These are phyloP conservation scores for Trypanosoma theileri DNA, from an alignment of 208 protist genomes.

Conservation along the genomic window DNA sequence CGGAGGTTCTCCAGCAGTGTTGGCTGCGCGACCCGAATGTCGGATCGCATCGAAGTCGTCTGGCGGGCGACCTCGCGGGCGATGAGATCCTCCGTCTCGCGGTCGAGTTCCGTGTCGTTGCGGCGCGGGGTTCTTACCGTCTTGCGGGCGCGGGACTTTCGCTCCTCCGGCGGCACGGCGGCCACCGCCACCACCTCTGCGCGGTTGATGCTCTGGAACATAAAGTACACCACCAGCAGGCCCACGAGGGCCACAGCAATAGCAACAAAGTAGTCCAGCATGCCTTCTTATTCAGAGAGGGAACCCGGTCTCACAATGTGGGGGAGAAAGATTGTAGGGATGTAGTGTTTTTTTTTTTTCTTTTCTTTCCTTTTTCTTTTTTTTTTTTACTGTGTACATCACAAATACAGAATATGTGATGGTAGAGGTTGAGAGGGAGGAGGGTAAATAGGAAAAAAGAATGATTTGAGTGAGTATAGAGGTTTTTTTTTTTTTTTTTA, in stretches of 20 bases:
- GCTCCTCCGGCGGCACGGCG: not conserved
- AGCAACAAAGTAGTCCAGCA: slow-evolving; percentile 74
- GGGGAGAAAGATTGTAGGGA: too few species aligned
- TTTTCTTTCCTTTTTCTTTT: slow-evolving; percentile 3
- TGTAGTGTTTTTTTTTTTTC: not conserved
- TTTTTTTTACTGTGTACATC: slow-evolving; percentile 19
- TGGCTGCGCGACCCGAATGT: slow-evolving; percentile 50
- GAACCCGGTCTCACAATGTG: too few species aligned
- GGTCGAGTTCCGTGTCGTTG: slow-evolving; percentile 53
- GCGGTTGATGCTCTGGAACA: slow-evolving; percentile 63
- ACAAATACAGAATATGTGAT: too few species aligned
- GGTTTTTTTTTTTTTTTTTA: too few species aligned
- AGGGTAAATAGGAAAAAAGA: slow-evolving; percentile 4
- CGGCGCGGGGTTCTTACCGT: slow-evolving; percentile 25
- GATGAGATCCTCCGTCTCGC: slow-evolving; percentile 67
- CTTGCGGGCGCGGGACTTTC: slow-evolving; percentile 43
- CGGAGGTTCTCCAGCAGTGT: slow-evolving; percentile 47
- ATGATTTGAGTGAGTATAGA: not conserved
- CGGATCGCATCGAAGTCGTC: slow-evolving; percentile 49
- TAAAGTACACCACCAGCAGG: slow-evolving; percentile 64
- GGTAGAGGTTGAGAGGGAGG: not conserved
- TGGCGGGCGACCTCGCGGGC: slow-evolving; percentile 55
- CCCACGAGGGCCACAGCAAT: slow-evolving; percentile 56
- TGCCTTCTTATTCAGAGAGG: not conserved
- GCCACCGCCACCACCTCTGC: slow-evolving; percentile 29